Evolutionary conservation across 2,329 filamentous ascomycete species (phyloP), one percentile per base, ranked within the genome.

Genomic region (Sclerotinia borealis): DNA sequence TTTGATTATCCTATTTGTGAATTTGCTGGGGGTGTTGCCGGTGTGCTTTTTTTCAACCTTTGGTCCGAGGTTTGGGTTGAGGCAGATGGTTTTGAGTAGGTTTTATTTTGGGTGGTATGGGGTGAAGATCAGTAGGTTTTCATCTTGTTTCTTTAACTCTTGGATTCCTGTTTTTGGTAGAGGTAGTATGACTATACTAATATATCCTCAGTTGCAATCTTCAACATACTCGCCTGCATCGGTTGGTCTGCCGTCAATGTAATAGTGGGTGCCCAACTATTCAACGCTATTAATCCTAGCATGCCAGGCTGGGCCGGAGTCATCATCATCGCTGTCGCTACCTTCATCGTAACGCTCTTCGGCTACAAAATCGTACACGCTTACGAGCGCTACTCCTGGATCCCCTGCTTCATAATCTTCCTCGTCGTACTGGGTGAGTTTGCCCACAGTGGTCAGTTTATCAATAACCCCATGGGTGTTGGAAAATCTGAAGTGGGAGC

Each of bases 21-120:
- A 92, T 70, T 72, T 91, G 5, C 78, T 93, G 11, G 89, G 87
- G n/a, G 82, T 89, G 55, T 72, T 87, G 55, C 87, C 89, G 0
- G 89, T 91, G 19, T 88, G 85, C 72, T 91, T 88, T 76, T 92
- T 92, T 79, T 89, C 87, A 2, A 90, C 85, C 22, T 91, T 92
- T 72, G 90, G 90, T 3, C 87, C 90, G 3, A 78, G 78, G 10
- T 92, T 91, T 68, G 90, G 90, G 4, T 79, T 92, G 67, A 84
- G 90, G 61, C 90, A 92, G 72, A 92, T 93, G 86, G 88, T 92
- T 1, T 79, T 93, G n/a, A 86, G 87, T 13, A 81, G 90, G 41
- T 92, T 88, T 76, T 92, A 82, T 77, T 92, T 92, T 73, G 90
- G 90, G 10, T 90, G 84, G 76, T 86, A 83, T 68, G 82, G 81